These are phyloP conservation scores for Syzygium grande DNA, from an alignment of 345 rosid species.

Conservation along the genomic window DNA sequence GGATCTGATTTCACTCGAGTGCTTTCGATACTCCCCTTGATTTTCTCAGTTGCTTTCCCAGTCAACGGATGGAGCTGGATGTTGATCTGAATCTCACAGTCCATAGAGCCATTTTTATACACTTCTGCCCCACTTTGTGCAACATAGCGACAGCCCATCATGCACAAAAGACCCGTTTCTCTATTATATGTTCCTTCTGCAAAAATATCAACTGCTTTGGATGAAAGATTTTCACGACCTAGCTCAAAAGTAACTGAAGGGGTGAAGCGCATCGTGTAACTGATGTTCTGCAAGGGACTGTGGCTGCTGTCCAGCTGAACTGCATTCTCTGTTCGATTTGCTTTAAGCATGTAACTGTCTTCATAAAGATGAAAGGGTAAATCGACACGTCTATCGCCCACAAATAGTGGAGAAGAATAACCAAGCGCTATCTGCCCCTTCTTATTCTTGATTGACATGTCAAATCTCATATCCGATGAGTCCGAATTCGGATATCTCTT, in stretches of 20 bases:
- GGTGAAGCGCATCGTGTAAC: slow-evolving; percentile 44
- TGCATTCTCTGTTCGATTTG: slow-evolving; percentile 1
- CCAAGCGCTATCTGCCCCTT: slow-evolving; percentile 37
- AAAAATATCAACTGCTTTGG: slow-evolving; percentile 33
- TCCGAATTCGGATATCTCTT: slow-evolving; percentile 51
- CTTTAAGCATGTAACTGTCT: not conserved
- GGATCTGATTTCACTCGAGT: slow-evolving; percentile 48
- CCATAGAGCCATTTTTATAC: slow-evolving; percentile 22
- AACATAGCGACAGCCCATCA: slow-evolving; percentile 68
- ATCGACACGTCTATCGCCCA: slow-evolving; percentile 35
- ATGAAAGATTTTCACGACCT: slow-evolving; percentile 6
- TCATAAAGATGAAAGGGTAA: not conserved
- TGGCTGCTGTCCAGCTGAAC: slow-evolving; percentile 10
- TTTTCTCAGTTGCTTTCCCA: slow-evolving; percentile 29
- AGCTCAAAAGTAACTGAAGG: slow-evolving; percentile 10
- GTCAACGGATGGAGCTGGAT: slow-evolving; percentile 52
- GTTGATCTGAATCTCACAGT: slow-evolving; percentile 52
- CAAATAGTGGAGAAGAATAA: slow-evolving; percentile 51
- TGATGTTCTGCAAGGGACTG: slow-evolving; percentile 46
- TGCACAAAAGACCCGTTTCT: slow-evolving; percentile 60
- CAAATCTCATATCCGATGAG: slow-evolving; percentile 66
- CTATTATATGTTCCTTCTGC: slow-evolving; percentile 75
- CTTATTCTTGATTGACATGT: slow-evolving; percentile 33
- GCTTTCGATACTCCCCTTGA: slow-evolving; percentile 69
- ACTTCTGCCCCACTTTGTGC: slow-evolving; percentile 5